Conservation (phyloP, 306 rosid species). For the Gleditsia sinensis region DNA sequence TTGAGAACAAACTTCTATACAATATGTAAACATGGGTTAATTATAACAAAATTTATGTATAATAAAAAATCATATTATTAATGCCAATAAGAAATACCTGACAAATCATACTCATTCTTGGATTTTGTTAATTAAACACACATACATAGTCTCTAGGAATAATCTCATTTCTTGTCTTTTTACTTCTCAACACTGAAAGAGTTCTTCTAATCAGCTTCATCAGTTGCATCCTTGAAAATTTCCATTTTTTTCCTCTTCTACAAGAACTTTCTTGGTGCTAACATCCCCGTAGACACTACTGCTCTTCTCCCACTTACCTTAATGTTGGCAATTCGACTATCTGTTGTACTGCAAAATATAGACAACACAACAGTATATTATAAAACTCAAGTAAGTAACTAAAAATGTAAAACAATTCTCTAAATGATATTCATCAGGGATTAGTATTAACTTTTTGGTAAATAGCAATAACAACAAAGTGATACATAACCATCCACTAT, state of each 20-base stretch:
- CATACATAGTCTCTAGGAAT: slow-evolving; percentile 71
- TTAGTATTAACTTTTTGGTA: not conserved
- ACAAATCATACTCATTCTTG: no score
- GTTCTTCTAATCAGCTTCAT: slow-evolving; percentile 87
- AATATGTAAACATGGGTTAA: no score
- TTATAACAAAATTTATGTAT: no score
- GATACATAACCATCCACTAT: not conserved
- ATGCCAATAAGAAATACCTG: no score
- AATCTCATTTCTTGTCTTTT: slow-evolving; percentile 46
- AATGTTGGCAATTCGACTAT: slow-evolving; percentile 45
- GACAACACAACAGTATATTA: not conserved
- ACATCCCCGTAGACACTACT: slow-evolving; percentile 78
- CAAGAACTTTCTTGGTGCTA: slow-evolving; percentile 79
- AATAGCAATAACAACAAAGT: not conserved
- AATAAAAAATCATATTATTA: no score
- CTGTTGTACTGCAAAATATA: slow-evolving; percentile 48
- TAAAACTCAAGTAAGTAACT: not conserved
- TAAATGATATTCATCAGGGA: not conserved
- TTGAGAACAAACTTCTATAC: no score
- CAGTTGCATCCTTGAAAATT: slow-evolving; percentile 69
- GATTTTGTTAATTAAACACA: no score
- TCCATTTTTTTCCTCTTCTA: slow-evolving; percentile 65
- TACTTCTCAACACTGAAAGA: slow-evolving; percentile 62
- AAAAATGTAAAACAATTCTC: not conserved
- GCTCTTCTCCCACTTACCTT: slow-evolving; percentile 52